Conservation (phyloP, 192 early-diverging fungal genomes). For the Coemansia brasiliensis region DNA sequence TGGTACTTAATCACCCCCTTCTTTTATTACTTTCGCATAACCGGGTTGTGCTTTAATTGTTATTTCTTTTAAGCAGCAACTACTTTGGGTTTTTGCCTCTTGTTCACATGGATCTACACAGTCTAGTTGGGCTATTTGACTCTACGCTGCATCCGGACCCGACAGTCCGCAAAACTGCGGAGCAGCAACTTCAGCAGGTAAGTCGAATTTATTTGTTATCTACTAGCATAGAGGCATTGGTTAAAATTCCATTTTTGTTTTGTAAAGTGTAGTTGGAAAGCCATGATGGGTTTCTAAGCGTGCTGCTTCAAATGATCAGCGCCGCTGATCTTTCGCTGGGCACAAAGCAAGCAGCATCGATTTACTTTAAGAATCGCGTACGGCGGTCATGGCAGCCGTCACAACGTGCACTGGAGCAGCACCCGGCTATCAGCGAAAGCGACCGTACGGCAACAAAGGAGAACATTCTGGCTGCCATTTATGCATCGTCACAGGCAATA, state of each 20-base stretch:
- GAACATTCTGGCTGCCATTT: slow-evolving; percentile 75
- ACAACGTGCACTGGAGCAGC: slow-evolving; percentile 31
- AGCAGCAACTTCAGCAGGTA: slow-evolving; percentile 75
- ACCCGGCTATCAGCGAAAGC: slow-evolving; percentile 59
- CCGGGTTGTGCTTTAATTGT: neutral
- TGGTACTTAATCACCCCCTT: neutral
- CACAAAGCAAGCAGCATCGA: slow-evolving; percentile 57
- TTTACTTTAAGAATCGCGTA: slow-evolving; percentile 91
- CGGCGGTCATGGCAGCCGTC: slow-evolving; percentile 64
- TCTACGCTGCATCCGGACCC: slow-evolving; percentile 79
- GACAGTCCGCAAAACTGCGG: slow-evolving; percentile 78
- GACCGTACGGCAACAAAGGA: slow-evolving; percentile 72
- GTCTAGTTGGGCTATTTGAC: slow-evolving; percentile 61
- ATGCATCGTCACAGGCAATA: slow-evolving; percentile 66
- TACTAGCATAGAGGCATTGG: neutral
- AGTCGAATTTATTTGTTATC: slow-evolving; percentile 2
- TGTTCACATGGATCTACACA: slow-evolving; percentile 31
- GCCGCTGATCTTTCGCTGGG: slow-evolving; percentile 29
- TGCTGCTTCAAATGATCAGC: slow-evolving; percentile 46
- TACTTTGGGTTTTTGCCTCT: slow-evolving; percentile 7
- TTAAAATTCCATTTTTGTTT: neutral
- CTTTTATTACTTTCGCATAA: neutral
- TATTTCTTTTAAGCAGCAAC: neutral
- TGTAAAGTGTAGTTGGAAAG: slow-evolving; percentile 44
- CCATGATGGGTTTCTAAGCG: slow-evolving; percentile 49